Evolutionary conservation across 768 basidiomycete species (phyloP), one percentile per base, ranked within the genome.

Genomic region (Chalciporus pseudorubinellus): DNA sequence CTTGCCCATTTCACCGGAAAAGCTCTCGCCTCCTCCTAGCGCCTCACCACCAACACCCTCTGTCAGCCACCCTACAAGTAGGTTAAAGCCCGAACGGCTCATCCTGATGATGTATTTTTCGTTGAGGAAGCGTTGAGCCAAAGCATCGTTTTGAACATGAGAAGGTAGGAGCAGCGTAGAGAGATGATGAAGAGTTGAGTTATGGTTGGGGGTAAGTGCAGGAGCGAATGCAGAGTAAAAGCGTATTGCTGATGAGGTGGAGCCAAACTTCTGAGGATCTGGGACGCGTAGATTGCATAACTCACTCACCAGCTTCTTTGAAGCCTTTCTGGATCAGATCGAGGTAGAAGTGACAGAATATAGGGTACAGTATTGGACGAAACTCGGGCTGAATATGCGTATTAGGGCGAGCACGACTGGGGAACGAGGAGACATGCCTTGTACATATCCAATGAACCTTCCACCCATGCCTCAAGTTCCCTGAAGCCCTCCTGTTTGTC

Each of bases 261-360:
- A 46, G 47, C 21, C 45, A 50, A 18, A 43, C 60, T n/a, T 48
- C 11, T 49, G 36, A 51, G 46, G 41, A 38, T 44, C 46, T 20
- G 26, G 42, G 13, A 36, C 20, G 26, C 41, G 47, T 43, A 26
- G 8, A 39, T 39, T 20, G 36, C 40, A 41, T 4, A 43, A 26
- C 39, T 18, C 44, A 71, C 85, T 56, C 65, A 88, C 95, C 95
- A 57, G 94, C 89, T 64, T 92, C 89, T 64, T 89, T 86, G 69
- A 90, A 92, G 10, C 92, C 93, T 45, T 86, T 84, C 60, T 93
- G 87, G 42, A 98, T 84, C 44, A 99, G 79, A 67, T 98, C 95
- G 26, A 99, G 77, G 68, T 95, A 98, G 66, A 98, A 98, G 70
- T 99, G 93, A 44, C 90, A 92, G 66, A 98, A 98, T 55, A 99